Percentiles rank a stretch among this genome's conserved stretches.
Conservation (phyloP, 495 filamentous ascomycete genomes). For the Tuber indicum region DNA sequence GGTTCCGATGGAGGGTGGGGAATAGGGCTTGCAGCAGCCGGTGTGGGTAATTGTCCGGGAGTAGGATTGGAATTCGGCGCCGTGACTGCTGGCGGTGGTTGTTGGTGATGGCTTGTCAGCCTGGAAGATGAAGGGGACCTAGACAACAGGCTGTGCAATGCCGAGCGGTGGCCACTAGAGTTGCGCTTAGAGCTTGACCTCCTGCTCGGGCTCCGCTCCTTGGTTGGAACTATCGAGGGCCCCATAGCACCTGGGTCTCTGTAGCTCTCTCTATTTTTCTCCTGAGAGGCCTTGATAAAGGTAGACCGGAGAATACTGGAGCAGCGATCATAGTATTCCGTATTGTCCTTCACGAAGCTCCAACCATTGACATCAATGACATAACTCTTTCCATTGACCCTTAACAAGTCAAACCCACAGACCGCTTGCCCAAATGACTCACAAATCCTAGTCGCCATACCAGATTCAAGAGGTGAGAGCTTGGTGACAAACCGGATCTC, state of each 20-base stretch:
- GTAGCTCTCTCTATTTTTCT: constrained; percentile 46
- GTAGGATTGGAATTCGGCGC: constrained; percentile 39
- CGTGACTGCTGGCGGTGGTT: constrained; percentile 41
- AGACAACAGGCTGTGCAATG: constrained; percentile 52
- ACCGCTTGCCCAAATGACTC: constrained; percentile 90
- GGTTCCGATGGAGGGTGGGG: constrained; percentile 41
- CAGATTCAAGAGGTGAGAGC: constrained; percentile 69
- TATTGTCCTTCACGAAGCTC: constrained; percentile 99
- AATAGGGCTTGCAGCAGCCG: constrained; percentile 33
- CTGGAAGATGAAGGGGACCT: constrained; percentile 41
- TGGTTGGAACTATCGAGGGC: constrained; percentile 30
- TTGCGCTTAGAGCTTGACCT: constrained; percentile 34
- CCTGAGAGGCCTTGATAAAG: constrained; percentile 70
- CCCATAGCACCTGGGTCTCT: constrained; percentile 33
- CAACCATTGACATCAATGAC: constrained; percentile 99
- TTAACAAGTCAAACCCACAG: constrained; percentile 92
- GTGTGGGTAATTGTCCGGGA: constrained; percentile 26
- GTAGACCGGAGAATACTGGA: constrained; percentile 76
- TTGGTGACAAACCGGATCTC: constrained; percentile 91
- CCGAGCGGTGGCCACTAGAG: constrained; percentile 41
- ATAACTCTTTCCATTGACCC: constrained; percentile 80
- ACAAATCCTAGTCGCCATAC: constrained; percentile 82
- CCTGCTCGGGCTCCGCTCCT: constrained; percentile 38
- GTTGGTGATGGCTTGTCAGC: constrained; percentile 49
- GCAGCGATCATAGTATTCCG: constrained; percentile 92